These are phyloP conservation scores for Kwoniella shivajii DNA, from an alignment of 1,284 basidiomycete genomes.

Conservation along the genomic window DNA sequence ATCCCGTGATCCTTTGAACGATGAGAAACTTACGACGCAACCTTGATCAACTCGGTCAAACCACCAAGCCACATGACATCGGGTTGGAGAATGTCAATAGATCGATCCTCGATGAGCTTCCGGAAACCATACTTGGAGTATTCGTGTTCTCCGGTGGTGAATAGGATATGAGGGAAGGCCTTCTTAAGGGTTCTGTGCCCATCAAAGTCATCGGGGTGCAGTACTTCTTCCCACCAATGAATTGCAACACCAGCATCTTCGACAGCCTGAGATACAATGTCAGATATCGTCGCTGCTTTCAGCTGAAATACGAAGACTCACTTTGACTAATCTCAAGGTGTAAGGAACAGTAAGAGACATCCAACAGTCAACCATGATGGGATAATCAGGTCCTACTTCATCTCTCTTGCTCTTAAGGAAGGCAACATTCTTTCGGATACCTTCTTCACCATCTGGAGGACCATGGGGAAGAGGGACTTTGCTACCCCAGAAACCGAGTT, in stretches of 20 bases:
- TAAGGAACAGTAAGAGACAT: conserved; percentile 58
- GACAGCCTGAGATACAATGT: conserved; percentile 43
- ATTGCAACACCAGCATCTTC: conserved; percentile 58
- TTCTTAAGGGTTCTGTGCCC: conserved; percentile 57
- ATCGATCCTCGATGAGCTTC: conserved; percentile 59
- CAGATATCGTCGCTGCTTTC: neutral
- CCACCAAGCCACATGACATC: conserved; percentile 60
- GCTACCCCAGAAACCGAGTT: conserved; percentile 60
- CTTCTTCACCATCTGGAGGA: conserved; percentile 56
- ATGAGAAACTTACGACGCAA: conserved; percentile 53
- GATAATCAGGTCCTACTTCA: conserved; percentile 56
- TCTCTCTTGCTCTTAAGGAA: conserved; percentile 57
- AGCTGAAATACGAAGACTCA: conserved; percentile 16
- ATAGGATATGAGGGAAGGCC: conserved; percentile 58
- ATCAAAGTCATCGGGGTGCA: conserved; percentile 59
- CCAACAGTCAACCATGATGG: conserved; percentile 60
- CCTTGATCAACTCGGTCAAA: conserved; percentile 60
- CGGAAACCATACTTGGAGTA: conserved; percentile 61
- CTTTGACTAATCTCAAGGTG: conserved; percentile 58
- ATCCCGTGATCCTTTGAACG: conserved; percentile 20
- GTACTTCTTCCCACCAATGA: conserved; percentile 62
- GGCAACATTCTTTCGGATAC: conserved; percentile 59
- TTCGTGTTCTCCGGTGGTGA: conserved; percentile 63
- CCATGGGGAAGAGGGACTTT: conserved; percentile 60
- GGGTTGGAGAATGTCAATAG: conserved; percentile 60